phyloP scores from a whole-genome alignment of 768 basidiomycete species.

The Boletales sp. region DNA sequence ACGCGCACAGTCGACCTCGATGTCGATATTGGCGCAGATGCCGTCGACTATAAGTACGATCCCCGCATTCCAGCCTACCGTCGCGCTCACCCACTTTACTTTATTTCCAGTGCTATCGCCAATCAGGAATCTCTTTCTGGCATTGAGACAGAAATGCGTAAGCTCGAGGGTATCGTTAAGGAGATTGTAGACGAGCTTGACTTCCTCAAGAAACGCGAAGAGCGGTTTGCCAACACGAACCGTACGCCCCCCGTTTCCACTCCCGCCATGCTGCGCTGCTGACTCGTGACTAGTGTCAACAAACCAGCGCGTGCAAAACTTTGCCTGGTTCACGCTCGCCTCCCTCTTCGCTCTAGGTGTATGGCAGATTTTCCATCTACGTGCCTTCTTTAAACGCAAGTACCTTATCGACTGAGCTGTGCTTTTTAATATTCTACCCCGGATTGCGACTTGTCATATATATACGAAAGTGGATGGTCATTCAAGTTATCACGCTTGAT shows the following conservation, averaged over 20 bases:
- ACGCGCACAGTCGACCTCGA: constrained; percentile 84
- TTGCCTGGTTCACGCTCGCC: constrained; percentile 84
- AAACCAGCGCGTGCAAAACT: constrained; percentile 85
- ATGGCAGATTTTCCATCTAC: constrained; percentile 95
- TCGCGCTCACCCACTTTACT: background rate
- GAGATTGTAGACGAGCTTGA: constrained; percentile 93
- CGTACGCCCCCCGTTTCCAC: constrained; percentile 52
- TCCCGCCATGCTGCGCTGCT: background rate
- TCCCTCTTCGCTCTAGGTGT: constrained; percentile 76
- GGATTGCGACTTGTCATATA: constrained; percentile 2
- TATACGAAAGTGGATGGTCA: background rate
- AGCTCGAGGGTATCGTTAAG: constrained; percentile 90
- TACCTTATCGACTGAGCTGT: constrained; percentile 76
- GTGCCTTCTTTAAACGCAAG: constrained; percentile 94
- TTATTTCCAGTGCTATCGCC: constrained; percentile 77
- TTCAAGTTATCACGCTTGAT: background rate
- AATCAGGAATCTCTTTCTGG: constrained; percentile 96
- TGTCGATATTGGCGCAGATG: constrained; percentile 96
- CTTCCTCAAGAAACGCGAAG: constrained; percentile 89
- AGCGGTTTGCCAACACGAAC: constrained; percentile 84
- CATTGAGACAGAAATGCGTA: constrained; percentile 97
- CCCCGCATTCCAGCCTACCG: background rate
- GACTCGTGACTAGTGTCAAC: constrained; percentile 67
- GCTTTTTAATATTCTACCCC: constrained; percentile 2
- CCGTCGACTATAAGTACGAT: constrained; percentile 95